These are phyloP conservation scores for Trichosporon ovoides DNA, from an alignment of 1,284 basidiomycete species.

Conservation along the genomic window DNA sequence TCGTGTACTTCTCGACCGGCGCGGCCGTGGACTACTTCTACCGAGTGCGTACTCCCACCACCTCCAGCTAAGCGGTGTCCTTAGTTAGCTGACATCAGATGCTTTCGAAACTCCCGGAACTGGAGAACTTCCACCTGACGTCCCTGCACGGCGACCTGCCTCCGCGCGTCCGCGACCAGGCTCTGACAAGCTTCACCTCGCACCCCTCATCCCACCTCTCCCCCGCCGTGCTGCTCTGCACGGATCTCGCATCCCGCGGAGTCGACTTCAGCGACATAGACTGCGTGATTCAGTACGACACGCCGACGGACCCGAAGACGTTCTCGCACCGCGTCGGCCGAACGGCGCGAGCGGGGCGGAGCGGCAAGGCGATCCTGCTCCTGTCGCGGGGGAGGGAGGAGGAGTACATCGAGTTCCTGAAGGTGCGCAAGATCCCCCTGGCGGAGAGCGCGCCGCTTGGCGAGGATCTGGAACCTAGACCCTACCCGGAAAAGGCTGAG, in stretches of 20 bases:
- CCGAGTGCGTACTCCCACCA: conserved; percentile 62
- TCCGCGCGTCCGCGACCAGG: conserved; percentile 68
- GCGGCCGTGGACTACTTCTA: conserved; percentile 98
- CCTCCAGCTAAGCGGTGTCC: too few relatives aligned
- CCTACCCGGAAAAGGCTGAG: not conserved
- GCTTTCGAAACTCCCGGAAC: conserved; percentile 58
- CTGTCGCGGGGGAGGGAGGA: conserved; percentile 70
- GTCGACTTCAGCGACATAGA: conserved; percentile 93
- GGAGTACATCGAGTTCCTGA: conserved; percentile 84
- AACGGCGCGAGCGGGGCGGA: conserved; percentile 85
- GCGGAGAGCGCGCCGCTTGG: conserved; percentile 47
- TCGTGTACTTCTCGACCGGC: conserved; percentile 95
- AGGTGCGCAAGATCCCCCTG: conserved; percentile 82
- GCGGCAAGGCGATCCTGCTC: conserved; percentile 78
- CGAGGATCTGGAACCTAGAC: not conserved
- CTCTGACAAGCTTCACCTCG: conserved; percentile 65
- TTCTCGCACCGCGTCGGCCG: conserved; percentile 93
- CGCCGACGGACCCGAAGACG: conserved; percentile 88
- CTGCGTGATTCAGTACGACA: conserved; percentile 90
- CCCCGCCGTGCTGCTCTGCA: conserved; percentile 84
- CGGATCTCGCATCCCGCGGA: conserved; percentile 94
- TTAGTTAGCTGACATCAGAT: conserved; percentile 54
- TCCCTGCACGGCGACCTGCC: conserved; percentile 76
- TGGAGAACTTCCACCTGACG: conserved; percentile 57
- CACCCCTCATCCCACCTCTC: conserved; percentile 59